phyloP scores from a whole-genome alignment of 176 grass and related monocot genomes.

The Aechmea fasciata region DNA sequence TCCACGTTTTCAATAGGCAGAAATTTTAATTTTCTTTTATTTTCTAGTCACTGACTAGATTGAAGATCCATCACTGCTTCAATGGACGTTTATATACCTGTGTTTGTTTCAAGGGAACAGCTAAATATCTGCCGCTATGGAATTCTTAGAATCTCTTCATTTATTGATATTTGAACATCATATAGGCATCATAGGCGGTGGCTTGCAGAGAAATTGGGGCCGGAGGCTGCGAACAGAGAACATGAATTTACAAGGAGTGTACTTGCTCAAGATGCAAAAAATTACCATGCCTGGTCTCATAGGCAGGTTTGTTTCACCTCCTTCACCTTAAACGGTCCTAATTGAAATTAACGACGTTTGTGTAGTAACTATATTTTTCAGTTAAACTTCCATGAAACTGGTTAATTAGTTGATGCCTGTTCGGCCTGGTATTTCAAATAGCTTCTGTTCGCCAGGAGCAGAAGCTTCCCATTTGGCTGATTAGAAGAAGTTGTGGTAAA shows the following conservation, averaged over 20 bases:
- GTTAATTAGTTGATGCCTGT: no score
- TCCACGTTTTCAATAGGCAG: no score
- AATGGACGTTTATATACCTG: no score
- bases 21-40: no score
- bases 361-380: not conserved
- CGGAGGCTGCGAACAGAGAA: constrained; percentile 54
- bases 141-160: not conserved
- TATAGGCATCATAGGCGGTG: constrained; percentile 91
- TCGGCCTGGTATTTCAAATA: no score
- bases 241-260: constrained; percentile 65
- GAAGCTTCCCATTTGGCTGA: no score
- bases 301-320: constrained; percentile 46
- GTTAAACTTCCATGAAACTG: not conserved
- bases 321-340: not conserved
- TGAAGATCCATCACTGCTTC: no score
- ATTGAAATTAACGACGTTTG: not conserved
- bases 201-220: constrained; percentile 87
- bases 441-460: no score
- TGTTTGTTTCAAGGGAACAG: not conserved
- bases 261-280: constrained; percentile 70
- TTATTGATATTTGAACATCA: not conserved
- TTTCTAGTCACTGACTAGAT: no score
- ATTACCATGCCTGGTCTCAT: constrained; percentile 97
- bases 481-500: no score
- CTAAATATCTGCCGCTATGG: not conserved